Base-by-base conservation (phyloP, 345 rosid species). In the Excoecaria cochinchinensis region DNA sequence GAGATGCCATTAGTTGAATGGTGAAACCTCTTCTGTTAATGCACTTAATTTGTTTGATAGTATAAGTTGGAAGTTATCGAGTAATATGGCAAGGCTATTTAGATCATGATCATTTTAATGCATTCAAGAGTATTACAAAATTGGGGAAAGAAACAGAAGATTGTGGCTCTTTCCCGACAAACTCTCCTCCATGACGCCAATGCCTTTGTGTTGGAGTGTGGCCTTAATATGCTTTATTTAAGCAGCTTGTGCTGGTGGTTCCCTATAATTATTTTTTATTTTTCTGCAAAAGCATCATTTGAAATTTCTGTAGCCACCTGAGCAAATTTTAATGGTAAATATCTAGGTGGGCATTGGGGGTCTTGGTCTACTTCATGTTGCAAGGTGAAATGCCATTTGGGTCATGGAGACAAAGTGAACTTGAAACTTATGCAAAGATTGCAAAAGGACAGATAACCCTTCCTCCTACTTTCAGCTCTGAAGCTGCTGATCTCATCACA, bases 341-440 rank as follows among this genome's bases (percentile, higher is more conserved):
- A 36, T 80, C 67, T 80, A 92, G 97, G 97, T 92, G 98, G 98
- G 95, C 97, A 42, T 78, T 92, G 70, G 98, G 98, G 73, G 91
- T 92, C 60, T 84, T 92, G 80, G 84, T 94, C 78, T 91, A 87
- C 82, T 92, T 86, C 85, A 90, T 88, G 93, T 83, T 91, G 64
- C 86, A 81, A 73, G 90, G 93, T 46, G 97, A 92, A 85, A 87
- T 85, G 97, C 92, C 97, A 60, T 89, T 91, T 52, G 97, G 97
- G 40, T 89, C 93, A 10, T 89, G 96, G 96, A 87, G 99, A 86
- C 91, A 87, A 71, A 85, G 87, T 53, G 98, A 95, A 82, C 84
- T 84, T 67, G 97, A 89, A 76, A 87, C 88, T 22, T 84, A 81
- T 76, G 89, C 92, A 53, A 91, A 90, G 85, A 91, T 93, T 72